phyloP scores from a whole-genome alignment of 306 rosid species.

The Trifolium fragiferum region DNA sequence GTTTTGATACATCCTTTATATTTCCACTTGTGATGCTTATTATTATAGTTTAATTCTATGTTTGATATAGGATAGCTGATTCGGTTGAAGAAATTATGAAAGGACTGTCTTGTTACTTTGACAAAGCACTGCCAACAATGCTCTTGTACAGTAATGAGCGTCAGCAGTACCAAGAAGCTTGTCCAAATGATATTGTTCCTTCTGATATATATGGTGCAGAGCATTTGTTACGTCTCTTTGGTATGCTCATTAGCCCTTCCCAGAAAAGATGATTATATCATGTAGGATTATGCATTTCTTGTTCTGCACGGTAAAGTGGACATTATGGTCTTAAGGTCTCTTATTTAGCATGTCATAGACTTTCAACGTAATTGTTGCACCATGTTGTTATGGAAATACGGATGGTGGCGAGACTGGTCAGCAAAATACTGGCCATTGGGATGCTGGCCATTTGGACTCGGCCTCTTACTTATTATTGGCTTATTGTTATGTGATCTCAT shows the following conservation, averaged over 20 bases:
- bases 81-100: conserved; percentile 69
- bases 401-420: neutral
- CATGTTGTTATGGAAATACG: neutral
- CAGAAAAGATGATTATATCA: conserved; percentile 22
- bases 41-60: conserved; percentile 15
- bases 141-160: conserved; percentile 86
- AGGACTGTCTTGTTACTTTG: conserved; percentile 76
- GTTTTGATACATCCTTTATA: conserved; percentile 1
- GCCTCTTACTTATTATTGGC: neutral
- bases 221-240: conserved; percentile 88
- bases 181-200: conserved; percentile 56
- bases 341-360: neutral
- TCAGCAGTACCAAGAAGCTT: conserved; percentile 68
- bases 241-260: conserved; percentile 51
- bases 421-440: neutral
- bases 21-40: conserved; percentile 19
- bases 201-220: conserved; percentile 88
- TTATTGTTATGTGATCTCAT: conserved; percentile 13
- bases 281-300: neutral
- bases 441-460: neutral
- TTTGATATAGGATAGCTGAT: conserved; percentile 60
- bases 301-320: neutral
- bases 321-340: neutral
- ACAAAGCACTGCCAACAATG: conserved; percentile 79
- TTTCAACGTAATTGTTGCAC: neutral